These are phyloP conservation scores for Populus hybrid DNA, from an alignment of 441 rosid genomes.

Conservation along the genomic window DNA sequence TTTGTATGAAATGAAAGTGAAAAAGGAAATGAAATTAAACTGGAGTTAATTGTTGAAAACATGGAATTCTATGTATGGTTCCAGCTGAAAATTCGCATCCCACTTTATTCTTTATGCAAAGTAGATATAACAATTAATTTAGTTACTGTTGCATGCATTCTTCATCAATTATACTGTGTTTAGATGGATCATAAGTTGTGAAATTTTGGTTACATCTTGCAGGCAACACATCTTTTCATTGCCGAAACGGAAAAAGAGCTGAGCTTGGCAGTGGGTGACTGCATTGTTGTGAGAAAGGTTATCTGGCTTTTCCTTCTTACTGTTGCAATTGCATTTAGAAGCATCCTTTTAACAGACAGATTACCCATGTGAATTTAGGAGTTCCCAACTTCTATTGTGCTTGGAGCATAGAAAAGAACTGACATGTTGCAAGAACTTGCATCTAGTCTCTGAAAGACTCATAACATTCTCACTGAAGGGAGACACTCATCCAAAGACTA, in stretches of 20 bases:
- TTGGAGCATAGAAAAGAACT: too few species aligned
- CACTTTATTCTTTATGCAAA: neutral
- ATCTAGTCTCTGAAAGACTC: neutral
- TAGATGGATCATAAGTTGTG: neutral
- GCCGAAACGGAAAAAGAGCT: constrained; percentile 77
- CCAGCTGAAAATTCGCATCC: neutral
- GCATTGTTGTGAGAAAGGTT: constrained; percentile 82
- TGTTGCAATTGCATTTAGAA: neutral
- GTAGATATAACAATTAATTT: neutral
- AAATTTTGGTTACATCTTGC: constrained; percentile 13
- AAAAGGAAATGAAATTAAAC: neutral
- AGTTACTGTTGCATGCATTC: neutral
- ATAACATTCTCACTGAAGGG: neutral
- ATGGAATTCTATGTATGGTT: neutral
- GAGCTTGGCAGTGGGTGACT: constrained; percentile 75
- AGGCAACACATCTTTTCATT: constrained; percentile 61
- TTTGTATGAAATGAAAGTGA: neutral
- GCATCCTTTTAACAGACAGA: neutral
- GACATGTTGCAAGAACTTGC: neutral
- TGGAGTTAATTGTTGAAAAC: neutral
- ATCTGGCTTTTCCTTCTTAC: neutral
- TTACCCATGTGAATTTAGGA: too few species aligned
- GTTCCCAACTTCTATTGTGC: too few species aligned
- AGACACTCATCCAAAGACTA: neutral
- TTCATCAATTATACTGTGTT: neutral